Evolutionary conservation across 139 green algal genomes (phyloP), one percentile per base, ranked within the genome.

Genomic region (Haematococcus lacustris): DNA sequence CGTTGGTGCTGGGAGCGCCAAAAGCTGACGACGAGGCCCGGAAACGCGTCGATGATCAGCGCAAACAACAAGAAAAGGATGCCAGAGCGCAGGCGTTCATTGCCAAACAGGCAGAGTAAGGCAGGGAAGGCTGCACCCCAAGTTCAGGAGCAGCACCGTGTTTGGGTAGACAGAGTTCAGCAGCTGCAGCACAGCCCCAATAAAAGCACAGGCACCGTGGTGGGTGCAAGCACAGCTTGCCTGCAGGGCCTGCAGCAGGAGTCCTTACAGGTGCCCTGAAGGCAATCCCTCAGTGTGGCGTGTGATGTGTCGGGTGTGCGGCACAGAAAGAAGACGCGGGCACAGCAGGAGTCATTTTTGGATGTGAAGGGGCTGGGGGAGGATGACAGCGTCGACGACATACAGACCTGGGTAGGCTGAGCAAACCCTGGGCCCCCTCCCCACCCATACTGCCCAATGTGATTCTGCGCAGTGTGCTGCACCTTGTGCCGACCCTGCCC

Each of bases 341-440:
- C 23, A 28, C 33, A 80, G 68, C 81, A 88, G 68, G 53, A 75
- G 30, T 41, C 32, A 28, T 78, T 88, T 35, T 57, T 73, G 21
- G 75, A 78, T 0, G 76, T 78, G 5, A 91, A 88, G 65, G 82
- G 66, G 26, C 80, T 95, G 37, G 87, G 88, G 0, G 86, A 85
- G 21, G 85, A 79, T 0, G 73, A 79, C 13, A 73, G 78, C 0
- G 88, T 87, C 0, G 83, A 90, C 28, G 87, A 93, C 67, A 81
- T 91, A 33, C 71, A 80, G 33, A 71, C 78, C 17, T 96, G 89
- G 91, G 85, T 95, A 28, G 74, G n/a, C n/a, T n/a, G n/a, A n/a
- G n/a, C n/a, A n/a, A n/a, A n/a, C n/a, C n/a, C n/a, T n/a, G n/a
- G n/a, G n/a, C n/a, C n/a, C n/a, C n/a, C n/a, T n/a, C n/a, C n/a